These are phyloP conservation scores for Rhinocladiella mackenziei DNA, from an alignment of 2,329 filamentous ascomycete species.

Conservation along the genomic window DNA sequence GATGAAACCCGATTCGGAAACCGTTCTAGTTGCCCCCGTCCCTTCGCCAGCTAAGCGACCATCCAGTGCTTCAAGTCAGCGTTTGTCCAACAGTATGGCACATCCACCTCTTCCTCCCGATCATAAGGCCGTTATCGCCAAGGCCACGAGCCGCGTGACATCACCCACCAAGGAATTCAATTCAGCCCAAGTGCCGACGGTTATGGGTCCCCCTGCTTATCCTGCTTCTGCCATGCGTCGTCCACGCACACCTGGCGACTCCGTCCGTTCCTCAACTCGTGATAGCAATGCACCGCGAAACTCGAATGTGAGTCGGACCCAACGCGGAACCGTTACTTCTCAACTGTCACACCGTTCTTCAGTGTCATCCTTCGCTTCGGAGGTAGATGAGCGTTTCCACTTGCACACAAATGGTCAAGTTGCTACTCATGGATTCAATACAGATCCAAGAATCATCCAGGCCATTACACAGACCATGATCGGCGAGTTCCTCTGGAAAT, in stretches of 20 bases:
- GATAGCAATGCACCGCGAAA: slow-evolving; percentile 58
- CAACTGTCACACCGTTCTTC: slow-evolving; percentile 68
- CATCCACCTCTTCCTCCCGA: slow-evolving; percentile 74
- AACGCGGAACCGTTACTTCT: slow-evolving; percentile 36
- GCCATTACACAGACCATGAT: slow-evolving; percentile 99
- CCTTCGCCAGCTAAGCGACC: slow-evolving; percentile 54
- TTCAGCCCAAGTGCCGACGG: slow-evolving; percentile 18
- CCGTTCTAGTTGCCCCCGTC: background rate
- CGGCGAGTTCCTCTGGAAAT: slow-evolving; percentile 98
- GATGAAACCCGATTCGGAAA: background rate
- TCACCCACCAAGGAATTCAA: slow-evolving; percentile 30
- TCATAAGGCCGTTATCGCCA: slow-evolving; percentile 79
- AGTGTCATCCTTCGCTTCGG: slow-evolving; percentile 90
- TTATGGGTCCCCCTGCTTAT: slow-evolving; percentile 80
- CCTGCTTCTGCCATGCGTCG: slow-evolving; percentile 71
- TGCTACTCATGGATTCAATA: slow-evolving; percentile 61
- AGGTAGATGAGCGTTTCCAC: slow-evolving; percentile 88
- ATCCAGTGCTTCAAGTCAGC: slow-evolving; percentile 67
- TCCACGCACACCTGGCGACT: slow-evolving; percentile 60
- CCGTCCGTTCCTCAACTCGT: slow-evolving; percentile 44
- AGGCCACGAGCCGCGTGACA: slow-evolving; percentile 60
- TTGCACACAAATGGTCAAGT: slow-evolving; percentile 57
- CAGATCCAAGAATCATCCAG: slow-evolving; percentile 97
- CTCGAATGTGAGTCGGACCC: slow-evolving; percentile 24
- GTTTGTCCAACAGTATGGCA: slow-evolving; percentile 43